Conservation (phyloP, 331 rosid genomes). For the Erythrophleum ivorense region DNA sequence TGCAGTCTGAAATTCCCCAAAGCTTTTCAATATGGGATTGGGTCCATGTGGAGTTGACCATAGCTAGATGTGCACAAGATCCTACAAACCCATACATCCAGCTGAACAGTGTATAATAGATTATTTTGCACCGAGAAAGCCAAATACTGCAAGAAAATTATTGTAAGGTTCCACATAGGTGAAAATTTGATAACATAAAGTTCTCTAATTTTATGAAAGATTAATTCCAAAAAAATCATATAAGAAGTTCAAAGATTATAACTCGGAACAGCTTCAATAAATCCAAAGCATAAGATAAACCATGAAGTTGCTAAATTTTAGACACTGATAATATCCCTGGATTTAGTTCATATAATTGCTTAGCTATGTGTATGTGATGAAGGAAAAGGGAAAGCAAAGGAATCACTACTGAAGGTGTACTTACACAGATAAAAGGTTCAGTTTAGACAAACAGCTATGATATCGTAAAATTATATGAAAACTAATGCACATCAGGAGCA, state of each 20-base stretch:
- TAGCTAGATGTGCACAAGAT: constrained; percentile 82
- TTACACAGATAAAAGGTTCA: constrained; percentile 5
- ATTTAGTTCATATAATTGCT: not conserved
- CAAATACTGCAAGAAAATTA: constrained; percentile 67
- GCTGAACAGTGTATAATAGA: constrained; percentile 81
- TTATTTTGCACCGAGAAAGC: constrained; percentile 77
- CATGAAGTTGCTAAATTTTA: constrained; percentile 6
- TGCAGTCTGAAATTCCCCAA: constrained; percentile 76
- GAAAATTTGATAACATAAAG: constrained; percentile 22
- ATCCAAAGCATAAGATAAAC: not conserved
- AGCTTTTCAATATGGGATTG: constrained; percentile 78
- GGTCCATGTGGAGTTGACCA: constrained; percentile 99
- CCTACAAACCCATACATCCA: constrained; percentile 85
- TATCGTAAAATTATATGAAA: not conserved
- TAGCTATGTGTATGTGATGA: not conserved
- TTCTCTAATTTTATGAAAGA: constrained; percentile 14
- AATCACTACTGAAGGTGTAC: constrained; percentile 9
- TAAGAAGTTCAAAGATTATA: not conserved
- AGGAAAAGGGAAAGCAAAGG: constrained; percentile 14
- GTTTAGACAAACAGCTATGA: not conserved
- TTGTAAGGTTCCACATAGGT: constrained; percentile 26
- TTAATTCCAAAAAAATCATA: not conserved
- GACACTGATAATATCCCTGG: not conserved
- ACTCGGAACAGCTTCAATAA: not conserved
- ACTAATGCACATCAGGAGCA: constrained; percentile 6